These are phyloP conservation scores for Mercurialis annua DNA, from an alignment of 345 rosid genomes.

Conservation along the genomic window DNA sequence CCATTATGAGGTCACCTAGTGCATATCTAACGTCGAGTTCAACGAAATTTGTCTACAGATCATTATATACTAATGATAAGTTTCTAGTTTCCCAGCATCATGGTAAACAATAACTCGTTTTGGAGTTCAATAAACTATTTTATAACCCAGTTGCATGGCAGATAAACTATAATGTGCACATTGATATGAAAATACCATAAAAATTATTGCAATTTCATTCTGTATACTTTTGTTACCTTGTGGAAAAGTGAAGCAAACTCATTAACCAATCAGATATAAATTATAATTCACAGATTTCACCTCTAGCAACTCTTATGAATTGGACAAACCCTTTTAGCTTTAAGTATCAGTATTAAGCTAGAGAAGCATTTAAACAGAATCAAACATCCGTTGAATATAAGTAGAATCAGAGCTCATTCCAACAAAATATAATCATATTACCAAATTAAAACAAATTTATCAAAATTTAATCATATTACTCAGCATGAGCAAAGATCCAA, in stretches of 20 bases:
- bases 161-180: not conserved
- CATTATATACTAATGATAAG: not conserved
- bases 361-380: not conserved
- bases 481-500: not conserved
- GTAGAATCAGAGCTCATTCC: not conserved
- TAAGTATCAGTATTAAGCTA: not conserved
- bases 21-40: not conserved
- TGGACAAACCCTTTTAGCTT: not conserved
- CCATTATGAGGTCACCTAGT: not conserved
- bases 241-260: not conserved
- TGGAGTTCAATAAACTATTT: not conserved
- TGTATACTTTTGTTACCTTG: not conserved
- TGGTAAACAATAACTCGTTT: not conserved
- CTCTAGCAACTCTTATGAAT: not conserved
- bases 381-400: not conserved
- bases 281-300: not conserved
- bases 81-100: not conserved
- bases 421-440: no score
- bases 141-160: not conserved
- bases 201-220: not conserved
- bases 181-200: not conserved
- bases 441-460: no score
- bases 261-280: not conserved
- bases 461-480: no score
- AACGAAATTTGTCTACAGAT: not conserved